Conservation (phyloP, 495 filamentous ascomycete genomes). For the Penicillium egyptiacum region DNA sequence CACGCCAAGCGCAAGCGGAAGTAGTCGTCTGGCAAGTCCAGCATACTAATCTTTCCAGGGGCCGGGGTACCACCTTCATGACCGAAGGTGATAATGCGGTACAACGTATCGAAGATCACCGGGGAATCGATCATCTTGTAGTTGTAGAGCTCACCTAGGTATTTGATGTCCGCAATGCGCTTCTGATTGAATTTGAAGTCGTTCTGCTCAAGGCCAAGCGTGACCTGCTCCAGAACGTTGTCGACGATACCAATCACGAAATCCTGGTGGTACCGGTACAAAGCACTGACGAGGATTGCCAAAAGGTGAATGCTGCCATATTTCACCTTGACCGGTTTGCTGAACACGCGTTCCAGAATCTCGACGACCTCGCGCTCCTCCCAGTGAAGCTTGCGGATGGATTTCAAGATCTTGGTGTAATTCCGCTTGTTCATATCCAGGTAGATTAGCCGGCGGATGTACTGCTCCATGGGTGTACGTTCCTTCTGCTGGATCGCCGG, state of each 20-base stretch:
- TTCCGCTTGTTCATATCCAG: constrained; percentile 91
- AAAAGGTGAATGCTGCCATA: constrained; percentile 96
- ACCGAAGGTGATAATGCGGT: constrained; percentile 89
- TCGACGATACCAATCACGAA: constrained; percentile 89
- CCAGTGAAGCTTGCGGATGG: constrained; percentile 95
- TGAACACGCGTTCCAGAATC: constrained; percentile 87
- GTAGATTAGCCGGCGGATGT: constrained; percentile 88
- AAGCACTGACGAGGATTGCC: constrained; percentile 82
- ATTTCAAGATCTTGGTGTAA: constrained; percentile 87
- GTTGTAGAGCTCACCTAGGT: constrained; percentile 95
- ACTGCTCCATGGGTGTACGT: constrained; percentile 87
- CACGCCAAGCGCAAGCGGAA: constrained; percentile 91
- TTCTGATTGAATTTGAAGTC: constrained; percentile 98
- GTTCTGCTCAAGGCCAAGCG: constrained; percentile 85
- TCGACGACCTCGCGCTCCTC: constrained; percentile 85
- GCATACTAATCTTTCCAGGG: constrained; percentile 66
- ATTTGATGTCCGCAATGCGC: constrained; percentile 93
- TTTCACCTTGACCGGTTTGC: constrained; percentile 94
- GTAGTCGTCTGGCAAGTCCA: constrained; percentile 92
- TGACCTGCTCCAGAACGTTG: constrained; percentile 84
- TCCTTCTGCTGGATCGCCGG: constrained; percentile 96
- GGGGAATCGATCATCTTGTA: constrained; percentile 97
- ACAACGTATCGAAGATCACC: constrained; percentile 93
- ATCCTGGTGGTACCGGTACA: constrained; percentile 88
- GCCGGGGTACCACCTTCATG: constrained; percentile 81